phyloP scores from a whole-genome alignment of 352 stramenopile genomes.

The Globisporangium uncinulatum region DNA sequence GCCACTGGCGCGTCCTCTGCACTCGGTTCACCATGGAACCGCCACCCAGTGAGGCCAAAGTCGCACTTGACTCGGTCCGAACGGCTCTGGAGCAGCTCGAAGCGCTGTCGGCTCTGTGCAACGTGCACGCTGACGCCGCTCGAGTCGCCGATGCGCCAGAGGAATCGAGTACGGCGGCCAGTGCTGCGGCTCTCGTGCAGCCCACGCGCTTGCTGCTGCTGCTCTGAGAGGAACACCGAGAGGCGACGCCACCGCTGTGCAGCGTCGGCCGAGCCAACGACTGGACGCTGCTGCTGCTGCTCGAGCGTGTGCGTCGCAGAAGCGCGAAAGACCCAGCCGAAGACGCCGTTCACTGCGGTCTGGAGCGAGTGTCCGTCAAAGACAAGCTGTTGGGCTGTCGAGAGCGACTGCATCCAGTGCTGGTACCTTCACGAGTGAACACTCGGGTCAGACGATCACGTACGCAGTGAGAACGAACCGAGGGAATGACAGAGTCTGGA shows the following conservation, averaged over 20 bases:
- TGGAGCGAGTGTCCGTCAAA: constrained; percentile 38
- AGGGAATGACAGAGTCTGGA: neutral
- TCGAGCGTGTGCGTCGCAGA: constrained; percentile 27
- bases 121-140: constrained; percentile 22
- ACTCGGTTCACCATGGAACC: constrained; percentile 6
- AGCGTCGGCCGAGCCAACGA: constrained; percentile 5
- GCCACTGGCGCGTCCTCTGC: constrained; percentile 7
- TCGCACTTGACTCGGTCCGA: constrained; percentile 16
- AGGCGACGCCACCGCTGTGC: constrained; percentile 6
- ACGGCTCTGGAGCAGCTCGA: constrained; percentile 18
- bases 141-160: neutral
- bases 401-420: constrained; percentile 19
- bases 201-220: neutral
- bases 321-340: constrained; percentile 47
- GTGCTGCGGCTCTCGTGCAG: constrained; percentile 5
- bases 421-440: constrained; percentile 18
- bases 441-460: constrained; percentile 1
- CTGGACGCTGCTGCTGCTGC: constrained; percentile 3
- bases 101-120: constrained; percentile 49
- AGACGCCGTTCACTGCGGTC: constrained; percentile 26
- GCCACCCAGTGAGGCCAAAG: constrained; percentile 43
- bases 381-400: constrained; percentile 33
- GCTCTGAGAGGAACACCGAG: constrained; percentile 1
- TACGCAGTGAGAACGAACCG: neutral
- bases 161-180: constrained; percentile 1